Evolutionary conservation across 805 yeast genomes (phyloP).

Genomic region (Jamesozyma spencerorum): DNA sequence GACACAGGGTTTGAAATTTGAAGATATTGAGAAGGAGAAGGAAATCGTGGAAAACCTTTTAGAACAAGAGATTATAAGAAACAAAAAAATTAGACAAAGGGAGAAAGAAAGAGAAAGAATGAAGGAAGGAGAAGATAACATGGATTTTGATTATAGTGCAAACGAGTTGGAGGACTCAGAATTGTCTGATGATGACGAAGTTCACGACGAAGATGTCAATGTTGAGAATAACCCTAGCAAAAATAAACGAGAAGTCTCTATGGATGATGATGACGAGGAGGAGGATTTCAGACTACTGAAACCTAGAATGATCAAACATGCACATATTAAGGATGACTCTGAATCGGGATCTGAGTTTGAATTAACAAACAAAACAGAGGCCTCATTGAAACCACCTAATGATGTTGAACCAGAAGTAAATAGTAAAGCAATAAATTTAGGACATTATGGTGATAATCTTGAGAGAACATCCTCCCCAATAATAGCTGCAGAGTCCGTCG

Average conservation of each 20-base stretch:
- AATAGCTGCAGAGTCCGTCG: not conserved
- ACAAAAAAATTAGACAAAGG: conserved; percentile 35
- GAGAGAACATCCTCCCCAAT: not conserved
- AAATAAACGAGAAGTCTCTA: not conserved
- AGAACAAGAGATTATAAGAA: conserved; percentile 44
- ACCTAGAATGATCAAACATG: conserved; percentile 2
- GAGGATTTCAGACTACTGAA: conserved; percentile 12
- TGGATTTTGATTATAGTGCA: conserved; percentile 15
- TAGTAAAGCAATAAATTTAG: conserved; percentile 20
- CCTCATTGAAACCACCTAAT: not conserved
- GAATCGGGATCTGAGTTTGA: conserved; percentile 1
- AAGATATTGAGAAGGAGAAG: conserved; percentile 33
- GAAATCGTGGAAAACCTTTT: conserved; percentile 28
- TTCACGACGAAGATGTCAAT: conserved; percentile 6
- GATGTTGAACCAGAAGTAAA: not conserved
- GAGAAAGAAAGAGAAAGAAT: conserved; percentile 32
- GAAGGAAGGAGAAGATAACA: conserved; percentile 15
- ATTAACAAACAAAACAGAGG: not conserved
- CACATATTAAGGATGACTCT: conserved; percentile 2
- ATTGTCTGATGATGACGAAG: conserved; percentile 8
- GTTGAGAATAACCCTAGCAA: conserved; percentile 10
- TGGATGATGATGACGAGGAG: conserved; percentile 21
- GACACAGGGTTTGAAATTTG: conserved; percentile 37
- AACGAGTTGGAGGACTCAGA: conserved; percentile 16
- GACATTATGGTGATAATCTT: conserved; percentile 24